phyloP scores from a whole-genome alignment of 2,329 filamentous ascomycete genomes.

The Hypoxylon sp. region DNA sequence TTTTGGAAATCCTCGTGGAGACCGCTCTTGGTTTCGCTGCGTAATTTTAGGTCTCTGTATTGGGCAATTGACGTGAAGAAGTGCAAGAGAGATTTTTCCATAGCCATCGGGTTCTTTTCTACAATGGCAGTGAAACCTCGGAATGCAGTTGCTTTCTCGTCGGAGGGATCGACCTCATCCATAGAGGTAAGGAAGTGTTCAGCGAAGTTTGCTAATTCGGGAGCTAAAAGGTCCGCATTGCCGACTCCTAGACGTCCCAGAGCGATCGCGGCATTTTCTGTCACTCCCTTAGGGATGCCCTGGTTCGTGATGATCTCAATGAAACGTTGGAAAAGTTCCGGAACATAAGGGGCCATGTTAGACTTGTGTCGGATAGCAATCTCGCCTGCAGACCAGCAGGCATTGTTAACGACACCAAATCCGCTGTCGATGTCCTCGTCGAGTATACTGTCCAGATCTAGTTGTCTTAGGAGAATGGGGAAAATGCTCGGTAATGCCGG shows the following conservation, averaged over 20 bases:
- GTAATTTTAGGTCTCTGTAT: slow-evolving; percentile 76
- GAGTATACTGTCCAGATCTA: slow-evolving; percentile 82
- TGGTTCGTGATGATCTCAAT: slow-evolving; percentile 88
- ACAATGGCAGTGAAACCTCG: slow-evolving; percentile 91
- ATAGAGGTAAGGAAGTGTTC: slow-evolving; percentile 86
- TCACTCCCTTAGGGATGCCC: slow-evolving; percentile 86
- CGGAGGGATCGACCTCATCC: slow-evolving; percentile 86
- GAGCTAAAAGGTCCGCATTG: slow-evolving; percentile 81
- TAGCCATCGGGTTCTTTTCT: slow-evolving; percentile 87
- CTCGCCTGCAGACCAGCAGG: slow-evolving; percentile 96
- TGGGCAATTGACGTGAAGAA: slow-evolving; percentile 89
- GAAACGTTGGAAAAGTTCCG: slow-evolving; percentile 82
- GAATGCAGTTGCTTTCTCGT: slow-evolving; percentile 95
- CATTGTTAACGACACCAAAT: slow-evolving; percentile 97
- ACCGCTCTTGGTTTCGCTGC: slow-evolving; percentile 73
- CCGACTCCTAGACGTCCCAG: slow-evolving; percentile 88
- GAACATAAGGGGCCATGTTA: slow-evolving; percentile 82
- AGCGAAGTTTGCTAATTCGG: slow-evolving; percentile 84
- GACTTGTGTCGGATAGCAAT: slow-evolving; percentile 85
- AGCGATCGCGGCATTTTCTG: slow-evolving; percentile 94
- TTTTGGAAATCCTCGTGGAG: slow-evolving; percentile 82
- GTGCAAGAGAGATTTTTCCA: slow-evolving; percentile 86
- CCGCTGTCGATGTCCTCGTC: slow-evolving; percentile 87
- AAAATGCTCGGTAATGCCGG: slow-evolving; percentile 80
- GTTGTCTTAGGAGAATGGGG: slow-evolving; percentile 86